These are phyloP conservation scores for Scytalidium lignicola DNA, from an alignment of 2,329 filamentous ascomycete species.

Conservation along the genomic window DNA sequence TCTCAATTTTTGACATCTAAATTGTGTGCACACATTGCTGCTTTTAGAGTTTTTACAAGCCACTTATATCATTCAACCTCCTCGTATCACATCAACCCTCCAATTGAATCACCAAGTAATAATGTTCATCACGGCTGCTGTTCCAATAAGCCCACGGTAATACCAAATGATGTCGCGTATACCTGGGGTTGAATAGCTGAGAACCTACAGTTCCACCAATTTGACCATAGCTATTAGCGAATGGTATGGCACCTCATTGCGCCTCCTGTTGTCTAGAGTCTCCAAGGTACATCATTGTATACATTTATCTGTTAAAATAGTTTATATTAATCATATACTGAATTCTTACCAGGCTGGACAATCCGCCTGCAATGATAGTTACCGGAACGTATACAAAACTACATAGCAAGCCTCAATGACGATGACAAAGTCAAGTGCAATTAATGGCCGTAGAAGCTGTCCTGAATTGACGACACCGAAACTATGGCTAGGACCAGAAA, in stretches of 20 bases:
- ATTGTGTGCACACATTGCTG: too few species aligned
- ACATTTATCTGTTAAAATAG: conserved; percentile 18
- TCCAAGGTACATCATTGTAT: conserved; percentile 47
- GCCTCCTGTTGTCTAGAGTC: conserved; percentile 40
- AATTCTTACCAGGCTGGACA: conserved; percentile 31
- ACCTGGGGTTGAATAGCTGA: conserved; percentile 40
- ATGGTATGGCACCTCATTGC: conserved; percentile 43
- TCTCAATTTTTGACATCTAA: too few species aligned
- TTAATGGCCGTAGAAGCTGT: conserved; percentile 36
- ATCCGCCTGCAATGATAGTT: conserved; percentile 38
- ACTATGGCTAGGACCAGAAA: conserved; percentile 36
- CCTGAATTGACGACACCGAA: conserved; percentile 39
- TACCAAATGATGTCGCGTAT: conserved; percentile 37
- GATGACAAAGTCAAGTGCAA: conserved; percentile 37
- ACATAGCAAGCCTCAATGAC: conserved; percentile 40
- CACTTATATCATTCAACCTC: too few species aligned
- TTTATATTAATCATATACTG: background rate
- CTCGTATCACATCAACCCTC: conserved; percentile 40
- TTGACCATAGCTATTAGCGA: conserved; percentile 45
- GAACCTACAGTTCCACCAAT: conserved; percentile 43
- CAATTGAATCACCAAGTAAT: conserved; percentile 41
- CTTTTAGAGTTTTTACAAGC: too few species aligned
- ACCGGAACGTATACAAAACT: conserved; percentile 40
- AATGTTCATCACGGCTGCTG: conserved; percentile 35
- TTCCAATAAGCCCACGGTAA: conserved; percentile 39